phyloP scores from a whole-genome alignment of 768 basidiomycete genomes.

The Megacollybia marginata region DNA sequence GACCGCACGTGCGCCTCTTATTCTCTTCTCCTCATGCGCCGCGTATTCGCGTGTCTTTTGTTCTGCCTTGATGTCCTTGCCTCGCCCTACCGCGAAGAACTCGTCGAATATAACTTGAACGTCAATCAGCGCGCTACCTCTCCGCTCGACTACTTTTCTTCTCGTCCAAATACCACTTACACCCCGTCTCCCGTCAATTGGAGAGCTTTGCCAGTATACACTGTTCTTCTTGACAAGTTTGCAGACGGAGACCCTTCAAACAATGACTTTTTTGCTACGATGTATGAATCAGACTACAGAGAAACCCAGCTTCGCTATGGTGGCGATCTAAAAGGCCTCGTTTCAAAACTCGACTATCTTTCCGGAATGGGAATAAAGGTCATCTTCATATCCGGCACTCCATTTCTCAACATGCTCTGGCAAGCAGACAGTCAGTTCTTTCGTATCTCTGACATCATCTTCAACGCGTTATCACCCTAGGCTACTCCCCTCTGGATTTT shows the following conservation, averaged over 20 bases:
- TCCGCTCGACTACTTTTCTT: conserved; percentile 57
- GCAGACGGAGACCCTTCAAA: conserved; percentile 90
- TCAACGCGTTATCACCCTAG: conserved; percentile 26
- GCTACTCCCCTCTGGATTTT: conserved; percentile 92
- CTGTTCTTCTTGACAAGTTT: conserved; percentile 85
- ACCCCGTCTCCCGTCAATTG: conserved; percentile 79
- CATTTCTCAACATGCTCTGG: conserved; percentile 96
- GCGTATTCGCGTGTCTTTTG: conserved; percentile 24
- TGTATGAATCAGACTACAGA: conserved; percentile 77
- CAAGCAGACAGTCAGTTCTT: conserved; percentile 79
- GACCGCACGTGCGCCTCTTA: no score
- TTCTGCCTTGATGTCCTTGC: conserved; percentile 34
- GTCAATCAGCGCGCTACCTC: conserved; percentile 62
- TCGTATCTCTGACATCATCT: conserved; percentile 6
- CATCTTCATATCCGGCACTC: conserved; percentile 89
- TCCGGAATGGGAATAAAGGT: conserved; percentile 80
- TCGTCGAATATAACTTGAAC: conserved; percentile 74
- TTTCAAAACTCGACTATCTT: conserved; percentile 75
- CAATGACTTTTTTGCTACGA: conserved; percentile 80
- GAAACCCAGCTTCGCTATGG: conserved; percentile 88
- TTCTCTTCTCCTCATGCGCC: no score
- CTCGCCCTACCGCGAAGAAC: conserved; percentile 61
- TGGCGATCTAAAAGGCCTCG: conserved; percentile 80
- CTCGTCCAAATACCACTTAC: conserved; percentile 59
- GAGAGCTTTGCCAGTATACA: conserved; percentile 76